Evolutionary conservation across 257 asterid genomes (phyloP), one percentile per base, ranked within the genome.

Genomic region (Coffea eugenioides): DNA sequence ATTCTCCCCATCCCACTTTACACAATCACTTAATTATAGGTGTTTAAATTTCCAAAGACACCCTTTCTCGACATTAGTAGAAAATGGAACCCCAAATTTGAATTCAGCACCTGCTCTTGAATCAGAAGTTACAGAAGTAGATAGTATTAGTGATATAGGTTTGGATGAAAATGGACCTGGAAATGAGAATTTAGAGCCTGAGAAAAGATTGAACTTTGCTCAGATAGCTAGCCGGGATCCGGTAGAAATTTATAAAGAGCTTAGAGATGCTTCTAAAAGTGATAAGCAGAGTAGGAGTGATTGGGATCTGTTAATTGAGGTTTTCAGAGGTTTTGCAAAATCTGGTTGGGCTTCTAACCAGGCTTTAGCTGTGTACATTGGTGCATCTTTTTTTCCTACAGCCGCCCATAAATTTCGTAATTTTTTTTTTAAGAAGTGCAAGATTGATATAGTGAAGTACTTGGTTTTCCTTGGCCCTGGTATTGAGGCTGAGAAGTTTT

Each of bases 331-430:
- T 71, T 93, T 93, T 80, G 68, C 93, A 45, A 80, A 79, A 80
- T 95, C 99, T 0, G 90, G 89, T 68, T 95, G 99, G 98, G 98
- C 98, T 66, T 75, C 97, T 0, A 88, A 90, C 83, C 99, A 92
- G 86, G 93, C 99, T 65, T 87, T 95, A n/a, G 93, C 93, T 7
- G 83, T 90, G 39, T 95, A 92, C 77, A 95, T 95, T 56, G 92
- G 98, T 61, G 92, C 97, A 57, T 83, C 96, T 6, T 92, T 87
- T 83, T 95, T 85, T 74, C 97, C 98, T 52, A 81, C 88, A 1
- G 97, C 97, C 13, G 97, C 90, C 8, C 88, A 77, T 56, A 84
- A 86, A 83, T 95, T 95, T 2, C 80, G 87, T 27, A 65, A 43
- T 6, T 92, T 95, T 89, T 87, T 92, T 86, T 73, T 76, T 80